Conservation (phyloP, 371 early-diverging fungal genomes). For the Lichtheimia hyalospora region DNA sequence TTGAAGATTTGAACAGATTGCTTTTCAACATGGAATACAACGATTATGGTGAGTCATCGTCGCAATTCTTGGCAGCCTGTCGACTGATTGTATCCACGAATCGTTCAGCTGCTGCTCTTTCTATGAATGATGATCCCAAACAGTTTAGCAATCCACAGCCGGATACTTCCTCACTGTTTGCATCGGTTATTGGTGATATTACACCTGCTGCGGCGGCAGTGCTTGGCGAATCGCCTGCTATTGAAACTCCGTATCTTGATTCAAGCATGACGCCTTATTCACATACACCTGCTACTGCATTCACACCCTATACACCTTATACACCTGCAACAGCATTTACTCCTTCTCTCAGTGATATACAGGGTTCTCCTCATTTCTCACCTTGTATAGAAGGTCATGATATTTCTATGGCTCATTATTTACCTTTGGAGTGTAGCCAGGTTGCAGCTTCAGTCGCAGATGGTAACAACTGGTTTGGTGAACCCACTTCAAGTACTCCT, state of each 20-base stretch:
- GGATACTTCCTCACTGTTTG: slow-evolving; percentile 4
- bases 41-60: slow-evolving; percentile 19
- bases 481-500: slow-evolving; percentile 1
- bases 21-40: slow-evolving; percentile 13
- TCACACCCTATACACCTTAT: slow-evolving; percentile 34
- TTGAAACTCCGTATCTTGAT: slow-evolving; percentile 38
- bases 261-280: slow-evolving; percentile 19
- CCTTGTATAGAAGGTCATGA: slow-evolving; percentile 24
- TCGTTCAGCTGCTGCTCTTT: slow-evolving; percentile 15
- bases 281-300: background rate
- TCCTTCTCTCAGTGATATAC: slow-evolving; percentile 25
- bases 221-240: slow-evolving; percentile 26
- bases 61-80: slow-evolving; percentile 18
- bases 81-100: slow-evolving; percentile 16
- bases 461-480: slow-evolving; percentile 14
- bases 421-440: slow-evolving; percentile 4
- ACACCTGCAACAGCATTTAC: slow-evolving; percentile 38
- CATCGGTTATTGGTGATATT: slow-evolving; percentile 18
- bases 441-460: background rate
- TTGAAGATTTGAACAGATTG: slow-evolving; percentile 16
- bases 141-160: background rate
- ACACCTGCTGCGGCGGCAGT: slow-evolving; percentile 26
- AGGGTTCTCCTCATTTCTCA: slow-evolving; percentile 22
- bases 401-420: slow-evolving; percentile 25
- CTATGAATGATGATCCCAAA: slow-evolving; percentile 7